Evolutionary conservation across 306 rosid species (phyloP).

Genomic region (Abrus precatorius): DNA sequence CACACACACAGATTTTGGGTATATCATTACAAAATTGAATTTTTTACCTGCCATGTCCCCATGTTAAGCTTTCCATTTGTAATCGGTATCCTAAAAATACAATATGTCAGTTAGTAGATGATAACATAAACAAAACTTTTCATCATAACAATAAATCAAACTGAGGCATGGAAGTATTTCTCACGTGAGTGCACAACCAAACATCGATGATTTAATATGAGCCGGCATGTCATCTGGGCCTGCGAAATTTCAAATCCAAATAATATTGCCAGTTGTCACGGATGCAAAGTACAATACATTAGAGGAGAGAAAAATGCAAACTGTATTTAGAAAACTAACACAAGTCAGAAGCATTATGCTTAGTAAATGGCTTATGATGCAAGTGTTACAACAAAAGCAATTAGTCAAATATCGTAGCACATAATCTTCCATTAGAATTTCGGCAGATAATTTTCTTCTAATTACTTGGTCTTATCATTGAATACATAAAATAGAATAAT

Average conservation of each 20-base stretch:
- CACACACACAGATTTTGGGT: background rate
- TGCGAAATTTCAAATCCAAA: conserved; percentile 54
- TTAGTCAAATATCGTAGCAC: background rate
- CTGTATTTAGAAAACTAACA: background rate
- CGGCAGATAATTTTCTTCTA: too few relatives aligned
- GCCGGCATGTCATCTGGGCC: conserved; percentile 99
- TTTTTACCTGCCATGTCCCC: conserved; percentile 97
- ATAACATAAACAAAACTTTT: conserved; percentile 22
- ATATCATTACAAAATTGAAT: conserved; percentile 21
- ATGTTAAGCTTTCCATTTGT: conserved; percentile 92
- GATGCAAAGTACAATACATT: background rate
- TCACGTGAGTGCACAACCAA: conserved; percentile 87
- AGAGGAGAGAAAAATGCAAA: background rate
- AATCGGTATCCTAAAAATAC: conserved; percentile 79
- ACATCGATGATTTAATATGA: conserved; percentile 95
- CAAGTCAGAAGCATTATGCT: background rate
- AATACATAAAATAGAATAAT: background rate
- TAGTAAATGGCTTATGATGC: background rate
- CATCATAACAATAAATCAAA: conserved; percentile 37
- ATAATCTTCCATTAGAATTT: conserved; percentile 8
- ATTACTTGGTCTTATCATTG: too few relatives aligned
- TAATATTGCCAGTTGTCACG: background rate
- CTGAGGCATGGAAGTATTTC: conserved; percentile 39
- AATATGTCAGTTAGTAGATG: conserved; percentile 25
- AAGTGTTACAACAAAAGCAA: background rate